Base-by-base conservation (phyloP, 2,329 filamentous ascomycete species). In the Gremmenia infestans region DNA sequence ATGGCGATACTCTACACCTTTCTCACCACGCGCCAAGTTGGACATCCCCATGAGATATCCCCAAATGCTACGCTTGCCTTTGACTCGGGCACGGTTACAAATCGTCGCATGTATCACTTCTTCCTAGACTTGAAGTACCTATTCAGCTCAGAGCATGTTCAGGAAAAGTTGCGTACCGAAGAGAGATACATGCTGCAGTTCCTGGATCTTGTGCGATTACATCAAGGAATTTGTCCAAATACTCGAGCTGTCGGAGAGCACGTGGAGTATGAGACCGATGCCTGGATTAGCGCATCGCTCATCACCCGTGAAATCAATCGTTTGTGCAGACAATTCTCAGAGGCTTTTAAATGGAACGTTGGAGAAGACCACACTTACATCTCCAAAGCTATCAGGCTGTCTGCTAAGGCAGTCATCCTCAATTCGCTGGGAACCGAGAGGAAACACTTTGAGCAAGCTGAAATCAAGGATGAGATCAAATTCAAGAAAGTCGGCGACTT, bases 1-100 rank as follows among this genome's bases (percentile, higher is more conserved):
- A 88, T 97, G 81, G 91, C 94, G 14, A 99, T 99, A 59, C 78
- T 99, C 0, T 99, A 97, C 72, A 97, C 95, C 0, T 99, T 99
- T 74, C 75, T 99, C 40, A 99, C 94, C 0, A 96, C 91, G 5
- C 82, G 95, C 51, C 94, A 99, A 77, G 94, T 99, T 40, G 92
- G 92, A 1, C 92, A 96, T 70, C 93, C 94, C 0, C 88, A 89
- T 75, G 88, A 96, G 62, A 88, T 97, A 43, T 87, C 91, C 55
- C 87, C 90, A 0, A 87, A 86, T 64, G 93, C 91, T 2, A 91
- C 91, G 1, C 78, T 99, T 48, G 91, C 91, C 0, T 96, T 97
- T 66, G 94, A 99, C 70, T 88, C 91, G 36, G 94, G 94, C 1
- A 94, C 93, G 1, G 91, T 97, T 15, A 96, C 92, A 0, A 99